Evolutionary conservation across 805 yeast genomes (phyloP).

Genomic region (Hanseniaspora valbyensis): DNA sequence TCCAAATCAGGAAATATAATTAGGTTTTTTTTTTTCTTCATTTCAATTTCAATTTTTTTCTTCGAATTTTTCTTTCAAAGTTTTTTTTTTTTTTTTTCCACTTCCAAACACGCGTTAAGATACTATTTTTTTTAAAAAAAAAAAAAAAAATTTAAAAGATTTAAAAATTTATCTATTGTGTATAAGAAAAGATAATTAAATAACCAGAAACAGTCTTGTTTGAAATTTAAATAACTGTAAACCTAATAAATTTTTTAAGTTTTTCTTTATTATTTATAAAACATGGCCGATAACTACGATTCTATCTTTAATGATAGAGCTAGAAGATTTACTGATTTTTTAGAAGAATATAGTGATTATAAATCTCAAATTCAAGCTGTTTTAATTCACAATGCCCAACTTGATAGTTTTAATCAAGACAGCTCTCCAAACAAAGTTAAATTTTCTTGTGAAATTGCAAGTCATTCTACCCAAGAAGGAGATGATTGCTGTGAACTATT

Average conservation of each 20-base stretch:
- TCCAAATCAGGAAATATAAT: conserved; percentile 5
- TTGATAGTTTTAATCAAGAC: conserved; percentile 15
- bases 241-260: background rate
- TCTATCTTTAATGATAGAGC: conserved; percentile 68
- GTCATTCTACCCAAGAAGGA: conserved; percentile 16
- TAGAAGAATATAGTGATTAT: conserved; percentile 58
- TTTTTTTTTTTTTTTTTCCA: background rate
- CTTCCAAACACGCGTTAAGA: too few relatives aligned
- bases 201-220: too few relatives aligned
- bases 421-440: conserved; percentile 17
- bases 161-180: too few relatives aligned
- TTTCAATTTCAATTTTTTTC: background rate
- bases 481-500: conserved; percentile 14
- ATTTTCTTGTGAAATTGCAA: conserved; percentile 16
- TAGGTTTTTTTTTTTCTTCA: background rate
- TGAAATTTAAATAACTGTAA: background rate
- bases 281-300: conserved; percentile 25
- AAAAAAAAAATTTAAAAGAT: too few relatives aligned
- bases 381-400: conserved; percentile 50
- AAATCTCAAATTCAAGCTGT: conserved; percentile 59
- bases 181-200: too few relatives aligned
- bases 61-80: background rate
- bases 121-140: too few relatives aligned
- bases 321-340: conserved; percentile 77
- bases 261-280: background rate